These are phyloP conservation scores for Penicillium desertorum DNA, from an alignment of 495 filamentous ascomycete genomes.

Conservation along the genomic window DNA sequence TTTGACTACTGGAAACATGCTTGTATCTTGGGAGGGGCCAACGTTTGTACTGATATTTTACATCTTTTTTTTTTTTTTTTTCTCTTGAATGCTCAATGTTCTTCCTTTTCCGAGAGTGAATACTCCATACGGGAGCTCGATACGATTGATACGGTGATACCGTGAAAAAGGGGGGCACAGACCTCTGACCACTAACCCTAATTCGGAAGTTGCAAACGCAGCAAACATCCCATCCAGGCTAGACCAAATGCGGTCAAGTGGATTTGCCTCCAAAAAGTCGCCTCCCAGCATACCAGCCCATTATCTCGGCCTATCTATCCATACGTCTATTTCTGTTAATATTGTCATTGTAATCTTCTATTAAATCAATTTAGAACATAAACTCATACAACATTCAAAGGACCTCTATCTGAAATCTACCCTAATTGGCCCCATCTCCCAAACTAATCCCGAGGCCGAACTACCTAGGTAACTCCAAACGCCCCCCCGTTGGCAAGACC, in stretches of 20 bases:
- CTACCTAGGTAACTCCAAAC: conserved; percentile 12
- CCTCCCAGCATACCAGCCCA: conserved; percentile 2
- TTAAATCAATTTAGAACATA: not conserved
- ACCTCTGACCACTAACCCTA: conserved; percentile 3
- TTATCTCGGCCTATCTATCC: not conserved
- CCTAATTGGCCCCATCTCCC: not conserved
- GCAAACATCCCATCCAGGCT: conserved; percentile 6
- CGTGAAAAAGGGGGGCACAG: conserved; percentile 8
- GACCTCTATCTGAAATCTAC: not conserved
- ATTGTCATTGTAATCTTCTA: not conserved
- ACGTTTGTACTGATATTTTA: not conserved
- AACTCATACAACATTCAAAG: too few species aligned
- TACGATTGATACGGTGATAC: not conserved
- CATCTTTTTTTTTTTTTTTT: not conserved
- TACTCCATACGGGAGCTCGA: not conserved
- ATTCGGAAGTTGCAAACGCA: conserved; percentile 14
- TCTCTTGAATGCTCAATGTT: not conserved
- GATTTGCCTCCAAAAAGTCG: not conserved
- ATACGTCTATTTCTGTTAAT: too few species aligned
- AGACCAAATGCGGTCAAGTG: not conserved
- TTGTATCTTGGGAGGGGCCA: not conserved
- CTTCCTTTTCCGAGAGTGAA: not conserved
- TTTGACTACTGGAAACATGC: conserved; percentile 7
- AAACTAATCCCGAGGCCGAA: conserved; percentile 5
- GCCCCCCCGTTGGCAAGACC: not conserved